phyloP scores from a whole-genome alignment of 768 basidiomycete genomes.

The Tremella fuciformis region DNA sequence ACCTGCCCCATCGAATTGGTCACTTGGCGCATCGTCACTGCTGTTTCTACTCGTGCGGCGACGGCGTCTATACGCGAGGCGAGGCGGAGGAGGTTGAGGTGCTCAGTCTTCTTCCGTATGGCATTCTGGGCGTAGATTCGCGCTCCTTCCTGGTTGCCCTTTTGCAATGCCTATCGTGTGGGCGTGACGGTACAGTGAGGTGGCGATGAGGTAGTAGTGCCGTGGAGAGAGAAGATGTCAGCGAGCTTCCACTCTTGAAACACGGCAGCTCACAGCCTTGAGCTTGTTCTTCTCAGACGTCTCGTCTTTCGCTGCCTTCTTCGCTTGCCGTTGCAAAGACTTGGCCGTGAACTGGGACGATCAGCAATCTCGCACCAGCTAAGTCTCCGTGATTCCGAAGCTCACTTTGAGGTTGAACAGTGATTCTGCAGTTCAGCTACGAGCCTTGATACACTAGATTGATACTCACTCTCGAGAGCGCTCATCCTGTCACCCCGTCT shows the following conservation, averaged over 20 bases:
- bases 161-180: slow-evolving; percentile 74
- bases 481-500: slow-evolving; percentile 36
- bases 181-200: not conserved
- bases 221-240: not conserved
- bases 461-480: slow-evolving; percentile 72
- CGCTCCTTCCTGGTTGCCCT: slow-evolving; percentile 95
- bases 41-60: slow-evolving; percentile 93
- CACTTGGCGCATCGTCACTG: slow-evolving; percentile 89
- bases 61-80: slow-evolving; percentile 94
- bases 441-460: not conserved
- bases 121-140: slow-evolving; percentile 97
- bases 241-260: not conserved
- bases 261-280: slow-evolving; percentile 69
- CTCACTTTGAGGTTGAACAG: slow-evolving; percentile 96
- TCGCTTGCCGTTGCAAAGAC: slow-evolving; percentile 86
- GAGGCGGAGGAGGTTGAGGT: slow-evolving; percentile 82
- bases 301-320: slow-evolving; percentile 97
- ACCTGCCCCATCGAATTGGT: slow-evolving; percentile 96
- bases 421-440: slow-evolving; percentile 63
- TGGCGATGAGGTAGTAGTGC: not conserved
- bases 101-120: slow-evolving; percentile 95
- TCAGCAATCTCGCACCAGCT: slow-evolving; percentile 13
- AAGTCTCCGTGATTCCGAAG: slow-evolving; percentile 10
- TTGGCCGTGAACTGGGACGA: slow-evolving; percentile 87
- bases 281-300: slow-evolving; percentile 77